Conservation (phyloP, 1,139 yeast genomes). For the Diutina scorzettiae region DNA sequence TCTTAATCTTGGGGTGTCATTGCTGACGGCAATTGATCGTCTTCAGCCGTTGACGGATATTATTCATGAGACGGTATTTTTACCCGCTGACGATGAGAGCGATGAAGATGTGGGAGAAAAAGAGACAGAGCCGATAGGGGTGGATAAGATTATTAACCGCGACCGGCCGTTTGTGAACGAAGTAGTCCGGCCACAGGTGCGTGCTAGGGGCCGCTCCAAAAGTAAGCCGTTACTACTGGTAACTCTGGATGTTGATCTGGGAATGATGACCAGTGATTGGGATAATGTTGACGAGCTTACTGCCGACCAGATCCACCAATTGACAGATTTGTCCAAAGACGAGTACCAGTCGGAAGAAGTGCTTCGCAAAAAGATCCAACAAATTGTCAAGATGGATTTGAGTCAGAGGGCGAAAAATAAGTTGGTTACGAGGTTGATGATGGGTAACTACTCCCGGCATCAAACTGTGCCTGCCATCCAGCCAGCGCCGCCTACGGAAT, state of each 20-base stretch:
- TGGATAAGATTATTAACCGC: conserved; percentile 35
- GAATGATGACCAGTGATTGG: conserved; percentile 17
- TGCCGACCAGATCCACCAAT: conserved; percentile 21
- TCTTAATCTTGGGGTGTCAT: conserved; percentile 37
- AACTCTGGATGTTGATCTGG: conserved; percentile 4
- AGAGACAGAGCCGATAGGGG: conserved; percentile 47
- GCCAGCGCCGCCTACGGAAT: not conserved
- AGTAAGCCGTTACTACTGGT: conserved; percentile 6
- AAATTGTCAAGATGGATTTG: conserved; percentile 37
- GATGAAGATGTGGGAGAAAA: conserved; percentile 13
- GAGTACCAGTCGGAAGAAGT: conserved; percentile 41
- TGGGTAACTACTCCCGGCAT: conserved; percentile 51
- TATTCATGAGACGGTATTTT: conserved; percentile 34
- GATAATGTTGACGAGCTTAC: conserved; percentile 25
- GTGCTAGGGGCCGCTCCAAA: not conserved
- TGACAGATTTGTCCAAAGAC: conserved; percentile 30
- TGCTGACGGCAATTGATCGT: conserved; percentile 42
- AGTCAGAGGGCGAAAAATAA: conserved; percentile 46
- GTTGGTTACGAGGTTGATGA: conserved; percentile 65
- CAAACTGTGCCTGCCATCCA: conserved; percentile 10
- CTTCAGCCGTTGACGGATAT: conserved; percentile 44
- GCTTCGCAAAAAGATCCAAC: conserved; percentile 45
- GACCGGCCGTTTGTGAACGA: conserved; percentile 39
- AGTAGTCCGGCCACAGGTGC: conserved; percentile 32
- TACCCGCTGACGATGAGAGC: conserved; percentile 34